Conservation (phyloP, 306 rosid species). For the Vigna angularis region DNA sequence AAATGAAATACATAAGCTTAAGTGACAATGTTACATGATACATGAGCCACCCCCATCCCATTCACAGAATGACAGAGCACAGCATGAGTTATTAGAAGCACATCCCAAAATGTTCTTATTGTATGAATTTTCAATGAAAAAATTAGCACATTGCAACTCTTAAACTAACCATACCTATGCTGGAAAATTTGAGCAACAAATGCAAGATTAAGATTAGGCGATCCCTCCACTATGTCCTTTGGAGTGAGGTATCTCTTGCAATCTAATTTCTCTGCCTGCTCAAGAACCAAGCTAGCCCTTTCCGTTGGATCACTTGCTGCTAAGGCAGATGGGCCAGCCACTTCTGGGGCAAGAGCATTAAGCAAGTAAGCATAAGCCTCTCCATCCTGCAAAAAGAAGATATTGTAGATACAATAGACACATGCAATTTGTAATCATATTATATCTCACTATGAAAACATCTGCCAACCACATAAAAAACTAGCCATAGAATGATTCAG, state of each 20-base stretch:
- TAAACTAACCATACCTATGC: slow-evolving; percentile 72
- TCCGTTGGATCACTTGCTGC: slow-evolving; percentile 70
- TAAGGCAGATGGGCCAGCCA: slow-evolving; percentile 73
- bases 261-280: slow-evolving; percentile 91
- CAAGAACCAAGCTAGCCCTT: slow-evolving; percentile 93
- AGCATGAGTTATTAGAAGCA: slow-evolving; percentile 21
- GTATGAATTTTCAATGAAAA: slow-evolving; percentile 11
- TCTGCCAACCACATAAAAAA: slow-evolving; percentile 18
- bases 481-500: slow-evolving; percentile 19
- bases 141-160: slow-evolving; percentile 30
- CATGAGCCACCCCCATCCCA: slow-evolving; percentile 5
- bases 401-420: slow-evolving; percentile 21
- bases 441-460: slow-evolving; percentile 13
- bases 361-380: slow-evolving; percentile 96
- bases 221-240: slow-evolving; percentile 93
- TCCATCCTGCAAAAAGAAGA: slow-evolving; percentile 80
- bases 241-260: slow-evolving; percentile 96
- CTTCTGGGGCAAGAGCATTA: slow-evolving; percentile 94
- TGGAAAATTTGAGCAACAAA: slow-evolving; percentile 99
- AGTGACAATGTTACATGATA: background rate
- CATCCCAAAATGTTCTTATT: slow-evolving; percentile 15
- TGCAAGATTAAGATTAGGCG: slow-evolving; percentile 99
- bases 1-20: background rate
- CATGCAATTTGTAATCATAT: slow-evolving; percentile 31
- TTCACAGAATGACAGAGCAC: slow-evolving; percentile 6